Percentiles rank a stretch among this genome's conserved stretches.
phyloP scores from a whole-genome alignment of 2,329 filamentous ascomycete species.

The Aspergillus vadensis region DNA sequence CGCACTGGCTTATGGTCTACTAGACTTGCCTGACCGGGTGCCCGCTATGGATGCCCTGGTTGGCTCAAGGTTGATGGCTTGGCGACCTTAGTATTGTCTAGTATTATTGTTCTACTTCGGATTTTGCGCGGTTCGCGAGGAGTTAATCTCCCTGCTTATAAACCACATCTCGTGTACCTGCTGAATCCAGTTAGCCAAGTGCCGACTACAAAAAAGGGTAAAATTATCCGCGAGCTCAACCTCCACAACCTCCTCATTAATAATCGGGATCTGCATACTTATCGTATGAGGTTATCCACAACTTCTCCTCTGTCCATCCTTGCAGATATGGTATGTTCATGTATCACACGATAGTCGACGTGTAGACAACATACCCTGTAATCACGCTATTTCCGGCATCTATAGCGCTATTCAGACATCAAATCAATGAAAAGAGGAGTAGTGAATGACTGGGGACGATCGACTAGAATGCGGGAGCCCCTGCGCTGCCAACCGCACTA shows the following conservation, averaged over 20 bases:
- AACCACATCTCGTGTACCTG: neutral
- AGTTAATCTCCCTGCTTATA: constrained; percentile 8
- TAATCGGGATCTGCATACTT: neutral
- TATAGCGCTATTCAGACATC: no score
- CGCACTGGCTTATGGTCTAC: neutral
- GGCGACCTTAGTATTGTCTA: neutral
- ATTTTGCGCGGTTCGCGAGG: constrained; percentile 21
- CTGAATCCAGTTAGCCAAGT: neutral
- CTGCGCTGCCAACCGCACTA: neutral
- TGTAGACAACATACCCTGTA: neutral
- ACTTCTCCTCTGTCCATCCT: neutral
- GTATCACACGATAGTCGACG: neutral
- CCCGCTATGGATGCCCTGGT: neutral
- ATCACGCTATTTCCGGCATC: no score
- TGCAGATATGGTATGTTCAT: neutral
- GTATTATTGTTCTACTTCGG: neutral
- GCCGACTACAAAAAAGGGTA: neutral
- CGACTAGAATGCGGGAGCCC: neutral
- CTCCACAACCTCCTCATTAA: neutral
- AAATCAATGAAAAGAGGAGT: neutral
- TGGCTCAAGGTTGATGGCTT: neutral
- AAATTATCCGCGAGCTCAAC: neutral
- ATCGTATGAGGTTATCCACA: neutral
- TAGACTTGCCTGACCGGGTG: neutral
- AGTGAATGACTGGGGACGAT: neutral